Evolutionary conservation across 345 rosid species (phyloP).

Genomic region (Acer campestre): DNA sequence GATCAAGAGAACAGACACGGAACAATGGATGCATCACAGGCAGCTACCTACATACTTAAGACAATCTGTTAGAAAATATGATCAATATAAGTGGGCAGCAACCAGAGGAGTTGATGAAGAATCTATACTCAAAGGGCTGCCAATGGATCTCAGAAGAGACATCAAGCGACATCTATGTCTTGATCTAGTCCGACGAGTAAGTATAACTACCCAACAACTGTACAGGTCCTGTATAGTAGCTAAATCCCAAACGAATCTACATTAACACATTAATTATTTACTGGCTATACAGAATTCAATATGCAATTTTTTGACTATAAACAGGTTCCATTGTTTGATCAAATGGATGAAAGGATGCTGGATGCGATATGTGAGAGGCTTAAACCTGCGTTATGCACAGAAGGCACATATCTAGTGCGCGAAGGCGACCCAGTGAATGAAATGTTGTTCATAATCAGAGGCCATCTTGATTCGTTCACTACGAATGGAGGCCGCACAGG

Average conservation of each 20-base stretch:
- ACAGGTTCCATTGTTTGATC: conserved; percentile 71
- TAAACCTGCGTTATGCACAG: conserved; percentile 70
- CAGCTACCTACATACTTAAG: conserved; percentile 74
- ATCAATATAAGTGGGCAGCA: conserved; percentile 87
- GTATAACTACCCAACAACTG: conserved; percentile 11
- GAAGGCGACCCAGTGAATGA: conserved; percentile 93
- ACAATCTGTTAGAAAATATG: conserved; percentile 70
- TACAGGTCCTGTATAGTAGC: no score
- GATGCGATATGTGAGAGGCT: conserved; percentile 94
- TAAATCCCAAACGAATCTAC: no score
- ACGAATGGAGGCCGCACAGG: conserved; percentile 91
- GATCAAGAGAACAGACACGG: conserved; percentile 84
- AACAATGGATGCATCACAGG: conserved; percentile 96
- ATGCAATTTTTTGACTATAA: no score
- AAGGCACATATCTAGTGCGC: conserved; percentile 72
- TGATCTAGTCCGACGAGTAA: conserved; percentile 86
- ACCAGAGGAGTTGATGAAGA: conserved; percentile 94
- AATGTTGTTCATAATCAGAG: conserved; percentile 90
- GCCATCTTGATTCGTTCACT: conserved; percentile 84
- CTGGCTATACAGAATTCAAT: no score
- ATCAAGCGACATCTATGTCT: conserved; percentile 92
- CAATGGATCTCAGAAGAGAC: conserved; percentile 78
- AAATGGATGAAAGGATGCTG: conserved; percentile 93
- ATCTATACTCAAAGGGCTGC: conserved; percentile 71
- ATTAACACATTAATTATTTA: no score